A percentile compares a stretch with the other conserved stretches of the same genome.
phyloP scores from a whole-genome alignment of 768 basidiomycete species.

The Leccinum subgranulosum region DNA sequence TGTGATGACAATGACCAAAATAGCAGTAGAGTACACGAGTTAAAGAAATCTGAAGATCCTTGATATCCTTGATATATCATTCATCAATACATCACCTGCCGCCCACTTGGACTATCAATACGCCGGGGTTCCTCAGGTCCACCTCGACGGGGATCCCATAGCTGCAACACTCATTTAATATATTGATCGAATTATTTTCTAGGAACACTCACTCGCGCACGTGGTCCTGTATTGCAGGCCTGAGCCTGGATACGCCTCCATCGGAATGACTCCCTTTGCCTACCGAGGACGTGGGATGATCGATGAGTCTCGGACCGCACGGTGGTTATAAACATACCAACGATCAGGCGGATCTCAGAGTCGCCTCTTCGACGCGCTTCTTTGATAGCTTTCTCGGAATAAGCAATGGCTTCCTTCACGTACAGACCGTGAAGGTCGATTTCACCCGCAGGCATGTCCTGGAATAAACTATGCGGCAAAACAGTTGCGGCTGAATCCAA shows the following conservation, averaged over 20 bases:
- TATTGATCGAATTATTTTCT: background rate
- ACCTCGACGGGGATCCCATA: conserved; percentile 66
- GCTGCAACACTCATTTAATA: conserved; percentile 37
- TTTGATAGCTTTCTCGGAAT: conserved; percentile 66
- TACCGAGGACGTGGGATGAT: conserved; percentile 19
- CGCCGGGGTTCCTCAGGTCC: conserved; percentile 80
- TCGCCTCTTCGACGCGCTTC: conserved; percentile 61
- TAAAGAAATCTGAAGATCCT: background rate
- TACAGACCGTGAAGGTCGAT: conserved; percentile 91
- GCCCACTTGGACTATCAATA: conserved; percentile 63
- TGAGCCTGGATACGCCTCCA: conserved; percentile 74
- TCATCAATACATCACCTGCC: background rate
- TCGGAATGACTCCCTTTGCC: conserved; percentile 89
- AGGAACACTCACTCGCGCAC: conserved; percentile 60
- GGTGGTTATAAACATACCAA: conserved; percentile 51
- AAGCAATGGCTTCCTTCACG: conserved; percentile 84
- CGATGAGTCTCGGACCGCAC: background rate
- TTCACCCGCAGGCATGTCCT: conserved; percentile 66
- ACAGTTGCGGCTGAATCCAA: background rate
- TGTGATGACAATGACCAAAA: background rate
- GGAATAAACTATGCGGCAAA: conserved; percentile 1
- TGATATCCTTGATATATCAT: background rate
- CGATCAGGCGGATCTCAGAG: conserved; percentile 71
- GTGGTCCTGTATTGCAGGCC: conserved; percentile 83
- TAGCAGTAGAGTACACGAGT: background rate